Evolutionary conservation across 352 stramenopile species (phyloP).

Genomic region (Elongisporangium anandrum): DNA sequence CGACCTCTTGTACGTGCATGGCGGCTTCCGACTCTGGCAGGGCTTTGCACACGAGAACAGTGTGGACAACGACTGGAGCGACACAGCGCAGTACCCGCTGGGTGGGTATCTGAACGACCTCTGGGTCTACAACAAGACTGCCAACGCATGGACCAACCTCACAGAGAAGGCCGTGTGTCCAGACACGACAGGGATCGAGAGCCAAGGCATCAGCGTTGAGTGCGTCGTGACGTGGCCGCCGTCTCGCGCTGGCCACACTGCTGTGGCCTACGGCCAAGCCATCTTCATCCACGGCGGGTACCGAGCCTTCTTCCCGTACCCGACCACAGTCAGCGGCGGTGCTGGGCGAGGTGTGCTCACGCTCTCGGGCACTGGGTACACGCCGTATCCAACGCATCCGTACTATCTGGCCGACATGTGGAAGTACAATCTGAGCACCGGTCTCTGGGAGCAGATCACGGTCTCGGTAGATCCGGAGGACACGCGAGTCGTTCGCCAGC

Average conservation of each 20-base stretch:
- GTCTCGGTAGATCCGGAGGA: conserved; percentile 7
- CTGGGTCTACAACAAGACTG: conserved; percentile 79
- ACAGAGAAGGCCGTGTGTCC: conserved; percentile 65
- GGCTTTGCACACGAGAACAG: conserved; percentile 92
- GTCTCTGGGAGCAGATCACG: conserved; percentile 77
- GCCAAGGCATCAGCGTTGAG: conserved; percentile 59
- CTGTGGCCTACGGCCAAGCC: conserved; percentile 65
- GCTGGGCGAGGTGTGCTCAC: conserved; percentile 59
- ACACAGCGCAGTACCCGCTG: conserved; percentile 62
- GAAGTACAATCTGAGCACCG: conserved; percentile 88
- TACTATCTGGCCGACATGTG: conserved; percentile 95
- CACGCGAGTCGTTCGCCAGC: conserved; percentile 20
- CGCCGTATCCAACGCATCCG: conserved; percentile 88
- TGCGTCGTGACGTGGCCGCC: conserved; percentile 89
- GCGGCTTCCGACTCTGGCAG: conserved; percentile 94
- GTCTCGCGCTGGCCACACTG: conserved; percentile 81
- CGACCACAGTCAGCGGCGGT: conserved; percentile 81
- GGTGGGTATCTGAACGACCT: conserved; percentile 95
- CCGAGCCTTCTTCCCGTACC: conserved; percentile 94
- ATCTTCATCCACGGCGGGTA: conserved; percentile 93
- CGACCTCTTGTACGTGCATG: conserved; percentile 82
- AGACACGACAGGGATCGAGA: conserved; percentile 46
- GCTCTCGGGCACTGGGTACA: conserved; percentile 51
- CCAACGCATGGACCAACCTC: conserved; percentile 67
- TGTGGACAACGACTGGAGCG: conserved; percentile 81